phyloP scores from a whole-genome alignment of 768 basidiomycete genomes.

The Roridomyces roridus region DNA sequence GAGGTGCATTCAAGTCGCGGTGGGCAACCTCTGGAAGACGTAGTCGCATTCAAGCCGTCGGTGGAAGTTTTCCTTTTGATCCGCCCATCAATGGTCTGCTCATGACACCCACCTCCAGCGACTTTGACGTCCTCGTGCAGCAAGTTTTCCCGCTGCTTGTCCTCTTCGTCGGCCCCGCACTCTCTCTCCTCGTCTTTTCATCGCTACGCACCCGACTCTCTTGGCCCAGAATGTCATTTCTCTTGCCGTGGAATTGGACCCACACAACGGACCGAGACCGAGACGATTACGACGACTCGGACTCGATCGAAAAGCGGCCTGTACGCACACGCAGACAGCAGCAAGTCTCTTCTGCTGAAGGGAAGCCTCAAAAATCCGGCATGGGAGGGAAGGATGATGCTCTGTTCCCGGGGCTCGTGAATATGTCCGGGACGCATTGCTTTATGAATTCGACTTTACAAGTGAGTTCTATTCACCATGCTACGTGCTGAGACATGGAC shows the following conservation, averaged over 20 bases:
- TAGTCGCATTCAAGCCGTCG: no score
- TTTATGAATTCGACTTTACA: slow-evolving; percentile 98
- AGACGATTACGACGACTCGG: slow-evolving; percentile 18
- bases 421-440: slow-evolving; percentile 95
- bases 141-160: slow-evolving; percentile 65
- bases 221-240: slow-evolving; percentile 57
- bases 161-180: slow-evolving; percentile 59
- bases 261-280: slow-evolving; percentile 39
- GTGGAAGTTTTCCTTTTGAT: no score
- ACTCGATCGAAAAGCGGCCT: slow-evolving; percentile 57
- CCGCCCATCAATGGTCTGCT: no score
- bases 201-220: slow-evolving; percentile 31
- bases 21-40: slow-evolving; percentile 12
- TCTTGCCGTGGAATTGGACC: slow-evolving; percentile 76
- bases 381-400: slow-evolving; percentile 42
- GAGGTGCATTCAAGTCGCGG: slow-evolving; percentile 15
- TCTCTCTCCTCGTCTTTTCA: slow-evolving; percentile 50
- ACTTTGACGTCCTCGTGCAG: slow-evolving; percentile 43
- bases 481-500: no score
- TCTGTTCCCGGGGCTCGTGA: slow-evolving; percentile 90
- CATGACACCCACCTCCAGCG: no score
- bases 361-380: slow-evolving; percentile 19
- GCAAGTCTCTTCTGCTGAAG: slow-evolving; percentile 45
- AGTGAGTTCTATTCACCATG: slow-evolving; percentile 42
- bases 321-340: slow-evolving; percentile 64